These are phyloP conservation scores for Dillenia suffruticosa DNA, from an alignment of 164 flowering plant species.

Conservation along the genomic window DNA sequence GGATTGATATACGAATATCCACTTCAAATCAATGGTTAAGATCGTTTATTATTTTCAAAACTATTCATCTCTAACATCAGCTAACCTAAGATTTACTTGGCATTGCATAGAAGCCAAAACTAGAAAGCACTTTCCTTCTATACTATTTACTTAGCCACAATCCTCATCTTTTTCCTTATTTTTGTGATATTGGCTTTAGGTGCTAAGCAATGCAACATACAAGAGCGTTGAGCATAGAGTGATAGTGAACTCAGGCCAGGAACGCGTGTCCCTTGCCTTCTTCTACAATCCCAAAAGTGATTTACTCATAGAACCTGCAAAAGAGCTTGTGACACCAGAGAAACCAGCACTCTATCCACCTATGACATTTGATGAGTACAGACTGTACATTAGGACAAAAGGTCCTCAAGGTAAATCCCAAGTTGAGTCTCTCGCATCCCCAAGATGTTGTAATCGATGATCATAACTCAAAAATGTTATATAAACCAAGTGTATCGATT, in stretches of 20 bases:
- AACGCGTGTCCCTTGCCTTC: slow-evolving; percentile 58
- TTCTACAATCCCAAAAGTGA: slow-evolving; percentile 73
- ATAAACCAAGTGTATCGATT: no score
- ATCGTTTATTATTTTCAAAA: no score
- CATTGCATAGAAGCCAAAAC: no score
- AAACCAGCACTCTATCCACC: slow-evolving; percentile 46
- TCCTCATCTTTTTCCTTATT: background rate
- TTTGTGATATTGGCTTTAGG: slow-evolving; percentile 22
- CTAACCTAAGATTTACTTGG: no score
- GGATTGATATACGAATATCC: no score
- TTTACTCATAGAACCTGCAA: slow-evolving; percentile 39
- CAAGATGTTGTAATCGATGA: slow-evolving; percentile 7
- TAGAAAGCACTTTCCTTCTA: background rate
- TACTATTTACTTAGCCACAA: background rate
- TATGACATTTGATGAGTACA: slow-evolving; percentile 65
- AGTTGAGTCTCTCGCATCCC: slow-evolving; percentile 44
- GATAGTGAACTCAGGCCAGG: slow-evolving; percentile 42
- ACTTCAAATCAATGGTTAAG: no score
- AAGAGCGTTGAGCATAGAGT: slow-evolving; percentile 79
- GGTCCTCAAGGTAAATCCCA: slow-evolving; percentile 71
- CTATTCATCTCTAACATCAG: no score
- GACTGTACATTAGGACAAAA: slow-evolving; percentile 49
- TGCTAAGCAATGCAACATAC: slow-evolving; percentile 59
- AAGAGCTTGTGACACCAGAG: slow-evolving; percentile 41
- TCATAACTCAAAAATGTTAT: no score